These are phyloP conservation scores for Purshia tridentata DNA, from an alignment of 306 rosid genomes.

Conservation along the genomic window DNA sequence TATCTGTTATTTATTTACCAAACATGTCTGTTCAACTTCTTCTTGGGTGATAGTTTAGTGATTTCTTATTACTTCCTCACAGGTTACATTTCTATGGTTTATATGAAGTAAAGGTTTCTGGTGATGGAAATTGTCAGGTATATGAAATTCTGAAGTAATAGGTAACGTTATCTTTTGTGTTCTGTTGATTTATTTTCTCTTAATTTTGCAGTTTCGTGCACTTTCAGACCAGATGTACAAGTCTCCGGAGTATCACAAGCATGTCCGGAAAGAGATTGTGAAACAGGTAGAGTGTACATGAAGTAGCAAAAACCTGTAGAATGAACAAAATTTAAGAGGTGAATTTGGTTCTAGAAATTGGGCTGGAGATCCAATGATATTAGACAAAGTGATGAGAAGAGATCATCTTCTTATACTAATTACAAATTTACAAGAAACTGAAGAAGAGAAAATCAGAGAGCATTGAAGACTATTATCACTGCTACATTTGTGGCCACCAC, in stretches of 20 bases:
- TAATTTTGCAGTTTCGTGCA: constrained; percentile 69
- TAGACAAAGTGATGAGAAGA: neutral
- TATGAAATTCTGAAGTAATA: constrained; percentile 13
- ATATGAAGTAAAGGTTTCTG: constrained; percentile 82
- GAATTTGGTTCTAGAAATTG: neutral
- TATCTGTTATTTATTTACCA: neutral
- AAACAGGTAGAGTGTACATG: constrained; percentile 50
- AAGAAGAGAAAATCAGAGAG: neutral
- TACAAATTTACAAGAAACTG: neutral
- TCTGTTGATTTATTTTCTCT: constrained; percentile 24
- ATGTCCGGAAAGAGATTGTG: constrained; percentile 71
- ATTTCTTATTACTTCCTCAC: constrained; percentile 24
- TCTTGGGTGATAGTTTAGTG: neutral
- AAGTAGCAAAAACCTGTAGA: constrained; percentile 4
- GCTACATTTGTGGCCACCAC: neutral
- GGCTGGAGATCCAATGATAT: neutral
- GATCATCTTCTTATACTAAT: neutral
- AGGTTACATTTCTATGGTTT: constrained; percentile 74
- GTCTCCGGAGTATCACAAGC: constrained; percentile 83
- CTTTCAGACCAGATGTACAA: constrained; percentile 77
- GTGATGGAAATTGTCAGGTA: constrained; percentile 97
- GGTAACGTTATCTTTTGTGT: constrained; percentile 7
- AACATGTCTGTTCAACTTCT: neutral
- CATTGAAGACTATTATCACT: neutral
- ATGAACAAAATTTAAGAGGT: constrained; percentile 1